Conservation (phyloP, 306 rosid genomes). For the Dalbergia cochinchinensis region DNA sequence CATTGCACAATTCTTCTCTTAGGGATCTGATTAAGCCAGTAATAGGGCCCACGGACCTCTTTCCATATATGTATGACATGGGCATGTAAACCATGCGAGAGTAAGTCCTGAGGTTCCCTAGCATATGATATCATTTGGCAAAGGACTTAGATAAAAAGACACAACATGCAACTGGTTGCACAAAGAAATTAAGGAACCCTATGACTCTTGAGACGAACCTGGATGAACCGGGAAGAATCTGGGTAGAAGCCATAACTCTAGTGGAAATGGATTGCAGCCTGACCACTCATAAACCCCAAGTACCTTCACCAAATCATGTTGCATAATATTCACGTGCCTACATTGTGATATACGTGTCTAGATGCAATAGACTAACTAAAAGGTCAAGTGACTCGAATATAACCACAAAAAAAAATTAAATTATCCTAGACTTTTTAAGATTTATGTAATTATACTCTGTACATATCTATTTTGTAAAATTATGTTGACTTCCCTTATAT, state of each 20-base stretch:
- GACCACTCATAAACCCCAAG: constrained; percentile 79
- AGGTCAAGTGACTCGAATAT: not conserved
- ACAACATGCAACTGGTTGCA: not conserved
- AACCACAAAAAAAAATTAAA: not conserved
- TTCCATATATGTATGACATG: not conserved
- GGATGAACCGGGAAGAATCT: constrained; percentile 64
- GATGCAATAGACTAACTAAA: too few relatives aligned
- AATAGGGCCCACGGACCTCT: not conserved
- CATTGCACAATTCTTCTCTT: not conserved
- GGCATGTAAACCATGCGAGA: not conserved
- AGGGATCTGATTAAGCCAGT: not conserved
- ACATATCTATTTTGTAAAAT: too few relatives aligned
- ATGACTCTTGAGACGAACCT: constrained; percentile 40
- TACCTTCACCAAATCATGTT: constrained; percentile 32
- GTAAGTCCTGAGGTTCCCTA: not conserved
- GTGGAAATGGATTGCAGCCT: constrained; percentile 81
- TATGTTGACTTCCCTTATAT: too few relatives aligned
- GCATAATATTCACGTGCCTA: too few relatives aligned
- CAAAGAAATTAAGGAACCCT: not conserved
- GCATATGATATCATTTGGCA: constrained; percentile 2
- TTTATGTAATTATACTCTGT: too few relatives aligned
- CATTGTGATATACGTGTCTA: too few relatives aligned
- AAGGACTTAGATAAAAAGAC: not conserved
- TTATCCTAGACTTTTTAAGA: too few relatives aligned
- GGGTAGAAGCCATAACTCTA: constrained; percentile 81